phyloP scores from a whole-genome alignment of 106 monocot species.

The Apostasia shenzhenica region DNA sequence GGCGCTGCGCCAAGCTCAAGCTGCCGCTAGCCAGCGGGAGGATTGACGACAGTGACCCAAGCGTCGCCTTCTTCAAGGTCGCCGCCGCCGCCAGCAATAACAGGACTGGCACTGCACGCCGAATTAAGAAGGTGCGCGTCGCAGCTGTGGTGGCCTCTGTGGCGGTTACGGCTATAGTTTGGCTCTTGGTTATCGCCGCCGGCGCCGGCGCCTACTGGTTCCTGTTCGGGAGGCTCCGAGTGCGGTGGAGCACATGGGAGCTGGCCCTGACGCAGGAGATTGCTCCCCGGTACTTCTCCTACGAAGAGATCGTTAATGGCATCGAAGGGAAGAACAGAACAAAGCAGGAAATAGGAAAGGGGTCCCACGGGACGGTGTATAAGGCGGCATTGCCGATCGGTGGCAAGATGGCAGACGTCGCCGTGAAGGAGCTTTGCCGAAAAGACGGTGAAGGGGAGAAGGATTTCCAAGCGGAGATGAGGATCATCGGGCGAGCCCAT shows the following conservation, averaged over 20 bases:
- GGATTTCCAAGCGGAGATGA: constrained; percentile 1
- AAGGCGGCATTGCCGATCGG: constrained; percentile 10
- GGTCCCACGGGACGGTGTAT: constrained; percentile 23
- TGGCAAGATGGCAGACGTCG: neutral
- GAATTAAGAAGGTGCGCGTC: too few species aligned
- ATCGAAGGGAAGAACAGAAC: neutral
- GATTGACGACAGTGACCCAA: neutral
- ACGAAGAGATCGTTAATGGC: constrained; percentile 14
- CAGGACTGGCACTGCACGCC: too few species aligned
- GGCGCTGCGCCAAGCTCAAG: neutral
- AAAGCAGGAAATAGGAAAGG: constrained; percentile 21
- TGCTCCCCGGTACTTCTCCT: constrained; percentile 12
- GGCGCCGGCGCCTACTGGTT: neutral
- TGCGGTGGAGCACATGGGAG: neutral
- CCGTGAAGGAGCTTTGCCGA: constrained; percentile 1
- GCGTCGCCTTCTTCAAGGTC: neutral
- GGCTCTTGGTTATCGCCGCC: neutral
- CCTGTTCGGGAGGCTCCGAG: neutral
- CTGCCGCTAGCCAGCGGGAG: neutral
- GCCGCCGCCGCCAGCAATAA: neutral
- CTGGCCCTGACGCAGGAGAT: neutral
- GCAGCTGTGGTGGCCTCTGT: neutral
- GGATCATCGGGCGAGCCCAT: neutral
- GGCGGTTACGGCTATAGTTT: neutral
- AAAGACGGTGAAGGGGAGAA: neutral